Conservation (phyloP, 2,329 filamentous ascomycete genomes). For the Thielaviopsis punctulata region DNA sequence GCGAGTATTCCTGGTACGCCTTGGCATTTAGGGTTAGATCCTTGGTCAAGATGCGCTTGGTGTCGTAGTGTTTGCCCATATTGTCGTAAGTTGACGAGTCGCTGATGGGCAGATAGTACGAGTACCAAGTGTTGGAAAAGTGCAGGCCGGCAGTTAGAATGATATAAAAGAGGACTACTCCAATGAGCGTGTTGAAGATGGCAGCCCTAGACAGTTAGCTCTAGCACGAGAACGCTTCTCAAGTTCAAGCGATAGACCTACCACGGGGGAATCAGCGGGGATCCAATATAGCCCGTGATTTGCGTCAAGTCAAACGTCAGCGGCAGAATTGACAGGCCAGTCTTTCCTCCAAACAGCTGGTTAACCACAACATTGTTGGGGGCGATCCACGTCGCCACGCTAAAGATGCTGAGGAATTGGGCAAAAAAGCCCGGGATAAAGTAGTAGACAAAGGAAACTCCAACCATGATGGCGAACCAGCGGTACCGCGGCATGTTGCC, state of each 20-base stretch:
- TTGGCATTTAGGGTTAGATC: slow-evolving; percentile 44
- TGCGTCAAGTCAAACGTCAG: slow-evolving; percentile 67
- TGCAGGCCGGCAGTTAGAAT: slow-evolving; percentile 42
- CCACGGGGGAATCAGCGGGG: slow-evolving; percentile 54
- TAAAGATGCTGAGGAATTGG: slow-evolving; percentile 52
- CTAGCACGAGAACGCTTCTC: not conserved
- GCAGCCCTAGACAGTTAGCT: slow-evolving; percentile 33
- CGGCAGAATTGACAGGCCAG: slow-evolving; percentile 49
- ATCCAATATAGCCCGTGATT: slow-evolving; percentile 49
- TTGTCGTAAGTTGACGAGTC: slow-evolving; percentile 58
- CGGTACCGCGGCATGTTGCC: slow-evolving; percentile 49
- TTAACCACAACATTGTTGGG: slow-evolving; percentile 53
- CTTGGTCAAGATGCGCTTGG: slow-evolving; percentile 41
- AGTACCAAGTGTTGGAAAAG: slow-evolving; percentile 49
- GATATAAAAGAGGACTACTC: slow-evolving; percentile 48
- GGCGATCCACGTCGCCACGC: slow-evolving; percentile 54
- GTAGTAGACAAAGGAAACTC: slow-evolving; percentile 45
- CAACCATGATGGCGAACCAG: slow-evolving; percentile 43
- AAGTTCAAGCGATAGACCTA: no score
- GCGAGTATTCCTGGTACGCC: slow-evolving; percentile 50
- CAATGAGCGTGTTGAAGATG: slow-evolving; percentile 55
- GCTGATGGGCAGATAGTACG: slow-evolving; percentile 48
- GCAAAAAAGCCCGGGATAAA: slow-evolving; percentile 54
- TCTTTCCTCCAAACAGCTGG: slow-evolving; percentile 53
- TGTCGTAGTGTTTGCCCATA: slow-evolving; percentile 45